Conservation (phyloP, 352 stramenopile genomes). For the Phytopythium boreale region DNA sequence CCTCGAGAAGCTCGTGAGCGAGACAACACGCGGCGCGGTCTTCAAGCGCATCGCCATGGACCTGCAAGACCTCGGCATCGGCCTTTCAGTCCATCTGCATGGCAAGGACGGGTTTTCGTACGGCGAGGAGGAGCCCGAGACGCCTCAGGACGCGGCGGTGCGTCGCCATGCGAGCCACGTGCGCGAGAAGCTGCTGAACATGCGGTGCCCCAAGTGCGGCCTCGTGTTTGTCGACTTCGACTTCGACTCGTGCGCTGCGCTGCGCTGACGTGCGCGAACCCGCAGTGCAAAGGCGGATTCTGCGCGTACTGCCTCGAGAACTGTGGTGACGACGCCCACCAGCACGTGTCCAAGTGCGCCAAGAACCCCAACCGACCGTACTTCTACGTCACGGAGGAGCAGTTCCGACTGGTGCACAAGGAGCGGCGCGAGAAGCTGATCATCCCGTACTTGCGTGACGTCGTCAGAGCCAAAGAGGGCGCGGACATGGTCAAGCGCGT, state of each 20-base stretch:
- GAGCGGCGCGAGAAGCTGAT: conserved; percentile 11
- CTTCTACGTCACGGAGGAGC: conserved; percentile 19
- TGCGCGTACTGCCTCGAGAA: conserved; percentile 23
- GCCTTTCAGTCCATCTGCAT: neutral
- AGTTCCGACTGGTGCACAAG: conserved; percentile 15
- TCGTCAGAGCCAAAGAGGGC: neutral
- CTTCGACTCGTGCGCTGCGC: conserved; percentile 26
- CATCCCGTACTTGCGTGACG: neutral
- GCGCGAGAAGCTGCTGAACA: conserved; percentile 19
- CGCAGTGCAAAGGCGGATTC: conserved; percentile 13
- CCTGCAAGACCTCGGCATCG: neutral
- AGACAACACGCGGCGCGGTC: neutral
- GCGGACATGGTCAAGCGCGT: neutral
- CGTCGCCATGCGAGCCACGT: conserved; percentile 14
- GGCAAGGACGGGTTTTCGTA: neutral
- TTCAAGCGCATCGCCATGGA: neutral
- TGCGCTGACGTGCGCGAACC: conserved; percentile 21
- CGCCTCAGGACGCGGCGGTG: neutral
- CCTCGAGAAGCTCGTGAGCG: neutral
- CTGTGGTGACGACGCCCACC: conserved; percentile 18
- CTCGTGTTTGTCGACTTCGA: conserved; percentile 28
- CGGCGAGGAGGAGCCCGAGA: neutral
- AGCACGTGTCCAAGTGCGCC: conserved; percentile 13
- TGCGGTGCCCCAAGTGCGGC: conserved; percentile 16
- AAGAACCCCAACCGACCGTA: conserved; percentile 24